Conservation (phyloP, 495 filamentous ascomycete genomes). For the Xylaria intraflava region DNA sequence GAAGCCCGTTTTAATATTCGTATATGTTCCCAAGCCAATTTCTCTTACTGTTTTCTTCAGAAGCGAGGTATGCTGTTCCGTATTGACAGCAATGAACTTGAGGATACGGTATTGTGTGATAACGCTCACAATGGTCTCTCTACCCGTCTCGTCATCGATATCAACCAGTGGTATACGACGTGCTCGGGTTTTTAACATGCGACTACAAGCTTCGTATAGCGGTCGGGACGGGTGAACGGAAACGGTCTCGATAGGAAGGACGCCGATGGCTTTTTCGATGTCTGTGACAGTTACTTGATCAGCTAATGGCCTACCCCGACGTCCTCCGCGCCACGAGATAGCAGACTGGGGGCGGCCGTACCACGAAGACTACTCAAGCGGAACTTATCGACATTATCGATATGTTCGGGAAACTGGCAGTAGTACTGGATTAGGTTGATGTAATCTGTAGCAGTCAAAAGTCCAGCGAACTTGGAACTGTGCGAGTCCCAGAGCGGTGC, state of each 20-base stretch:
- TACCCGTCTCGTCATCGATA: conserved; percentile 86
- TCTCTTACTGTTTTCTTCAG: conserved; percentile 82
- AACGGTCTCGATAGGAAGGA: conserved; percentile 86
- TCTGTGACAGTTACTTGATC: conserved; percentile 46
- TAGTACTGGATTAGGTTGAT: conserved; percentile 99
- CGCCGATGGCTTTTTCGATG: conserved; percentile 88
- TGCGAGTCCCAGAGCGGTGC: conserved; percentile 97
- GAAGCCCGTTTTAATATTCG: conserved; percentile 67
- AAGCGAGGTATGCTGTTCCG: conserved; percentile 83
- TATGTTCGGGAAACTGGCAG: conserved; percentile 90
- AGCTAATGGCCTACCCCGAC: not conserved
- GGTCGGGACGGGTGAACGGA: conserved; percentile 85
- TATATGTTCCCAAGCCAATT: conserved; percentile 80
- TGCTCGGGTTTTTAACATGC: conserved; percentile 88
- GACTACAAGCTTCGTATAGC: conserved; percentile 90
- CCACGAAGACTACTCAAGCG: conserved; percentile 87
- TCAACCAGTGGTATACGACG: conserved; percentile 92
- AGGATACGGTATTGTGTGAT: conserved; percentile 97
- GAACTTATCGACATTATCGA: conserved; percentile 89
- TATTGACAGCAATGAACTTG: conserved; percentile 94
- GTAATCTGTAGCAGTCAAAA: conserved; percentile 93
- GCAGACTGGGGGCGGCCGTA: conserved; percentile 33
- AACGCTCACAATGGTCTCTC: conserved; percentile 90
- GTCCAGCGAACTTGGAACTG: conserved; percentile 84
- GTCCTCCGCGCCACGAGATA: not conserved